Percentiles rank a stretch among this genome's conserved stretches.
phyloP scores from a whole-genome alignment of 495 filamentous ascomycete species.

The Aspergillus biplanus region DNA sequence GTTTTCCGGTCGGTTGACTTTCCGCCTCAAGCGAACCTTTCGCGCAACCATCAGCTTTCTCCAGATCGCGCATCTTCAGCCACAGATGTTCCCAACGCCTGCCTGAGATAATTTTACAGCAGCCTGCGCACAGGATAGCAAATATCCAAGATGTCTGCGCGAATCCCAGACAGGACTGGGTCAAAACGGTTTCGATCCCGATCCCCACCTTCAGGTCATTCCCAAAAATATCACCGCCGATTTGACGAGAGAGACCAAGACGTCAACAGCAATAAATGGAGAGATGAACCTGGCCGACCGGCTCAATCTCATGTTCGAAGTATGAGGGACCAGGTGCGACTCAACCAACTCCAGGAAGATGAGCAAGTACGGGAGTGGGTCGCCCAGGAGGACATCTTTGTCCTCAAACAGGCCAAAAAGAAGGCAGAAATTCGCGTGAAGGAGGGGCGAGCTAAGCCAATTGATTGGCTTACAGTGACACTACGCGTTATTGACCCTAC shows the following conservation, averaged over 20 bases:
- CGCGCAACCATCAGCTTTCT: conserved; percentile 5
- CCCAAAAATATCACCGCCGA: conserved; percentile 42
- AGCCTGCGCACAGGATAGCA: background rate
- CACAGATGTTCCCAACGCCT: background rate
- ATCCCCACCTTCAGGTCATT: conserved; percentile 47
- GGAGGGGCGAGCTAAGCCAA: conserved; percentile 86
- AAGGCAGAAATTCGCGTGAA: conserved; percentile 97
- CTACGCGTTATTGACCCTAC: conserved; percentile 86
- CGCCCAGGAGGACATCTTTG: conserved; percentile 92
- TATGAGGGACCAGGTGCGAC: conserved; percentile 55
- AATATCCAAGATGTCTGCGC: conserved; percentile 36
- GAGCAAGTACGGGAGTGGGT: conserved; percentile 85
- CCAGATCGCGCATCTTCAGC: conserved; percentile 12
- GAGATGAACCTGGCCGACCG: conserved; percentile 26
- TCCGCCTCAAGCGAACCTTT: conserved; percentile 18
- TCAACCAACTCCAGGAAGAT: conserved; percentile 69
- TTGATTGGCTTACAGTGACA: conserved; percentile 94
- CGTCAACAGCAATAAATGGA: conserved; percentile 32
- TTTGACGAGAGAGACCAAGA: conserved; percentile 35
- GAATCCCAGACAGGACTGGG: conserved; percentile 36
- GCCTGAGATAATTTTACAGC: background rate
- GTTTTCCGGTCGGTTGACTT: conserved; percentile 37
- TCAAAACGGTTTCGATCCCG: conserved; percentile 46
- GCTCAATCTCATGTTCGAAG: conserved; percentile 36
- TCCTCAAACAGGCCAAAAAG: conserved; percentile 96